These are phyloP conservation scores for Eucalyptus paniculata DNA, from an alignment of 345 rosid species.

Conservation along the genomic window DNA sequence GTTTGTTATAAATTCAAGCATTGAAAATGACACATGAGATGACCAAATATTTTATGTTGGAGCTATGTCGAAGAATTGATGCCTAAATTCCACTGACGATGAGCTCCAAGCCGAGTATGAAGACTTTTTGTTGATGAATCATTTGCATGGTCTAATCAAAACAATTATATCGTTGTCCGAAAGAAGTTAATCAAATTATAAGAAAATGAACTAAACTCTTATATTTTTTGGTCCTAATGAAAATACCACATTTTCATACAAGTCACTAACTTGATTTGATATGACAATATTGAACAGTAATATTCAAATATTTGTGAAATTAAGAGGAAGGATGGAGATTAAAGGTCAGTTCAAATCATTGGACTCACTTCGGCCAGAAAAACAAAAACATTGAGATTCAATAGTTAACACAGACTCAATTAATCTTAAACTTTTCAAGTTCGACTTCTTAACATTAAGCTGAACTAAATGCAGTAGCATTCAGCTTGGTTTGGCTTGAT, in stretches of 20 bases:
- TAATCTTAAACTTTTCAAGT: background rate
- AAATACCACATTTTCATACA: background rate
- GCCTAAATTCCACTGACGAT: background rate
- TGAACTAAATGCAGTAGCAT: background rate
- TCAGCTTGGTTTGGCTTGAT: background rate
- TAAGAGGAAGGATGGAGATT: background rate
- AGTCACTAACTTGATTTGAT: background rate
- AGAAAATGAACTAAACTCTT: background rate
- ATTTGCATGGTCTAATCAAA: background rate
- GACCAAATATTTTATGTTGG: background rate
- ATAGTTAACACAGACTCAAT: background rate
- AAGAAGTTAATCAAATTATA: background rate
- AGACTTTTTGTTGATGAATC: background rate
- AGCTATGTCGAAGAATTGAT: background rate
- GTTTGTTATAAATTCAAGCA: background rate
- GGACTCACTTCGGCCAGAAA: background rate
- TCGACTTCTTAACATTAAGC: background rate
- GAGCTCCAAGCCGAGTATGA: background rate
- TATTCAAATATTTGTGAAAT: background rate
- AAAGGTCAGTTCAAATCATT: background rate
- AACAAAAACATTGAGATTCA: background rate
- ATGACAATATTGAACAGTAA: background rate
- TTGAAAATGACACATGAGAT: background rate
- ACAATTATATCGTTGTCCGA: background rate
- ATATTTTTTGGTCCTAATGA: background rate